Evolutionary conservation across 257 asterid species (phyloP).

Genomic region (Forsythia viridissima): DNA sequence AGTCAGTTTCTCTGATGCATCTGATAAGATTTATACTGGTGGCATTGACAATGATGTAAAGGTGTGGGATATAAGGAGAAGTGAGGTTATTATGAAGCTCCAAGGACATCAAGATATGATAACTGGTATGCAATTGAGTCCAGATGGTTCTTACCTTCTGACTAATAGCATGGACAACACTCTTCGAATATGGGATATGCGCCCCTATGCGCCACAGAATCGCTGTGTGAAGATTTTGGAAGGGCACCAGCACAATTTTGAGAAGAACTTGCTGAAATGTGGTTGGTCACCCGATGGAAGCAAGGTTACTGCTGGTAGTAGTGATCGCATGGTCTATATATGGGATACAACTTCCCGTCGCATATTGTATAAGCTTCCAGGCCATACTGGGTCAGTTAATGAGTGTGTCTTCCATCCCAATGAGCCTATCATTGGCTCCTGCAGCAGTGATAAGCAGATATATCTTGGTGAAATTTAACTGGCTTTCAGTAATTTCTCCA

Average conservation of each 20-base stretch:
- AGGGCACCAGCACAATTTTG: conserved; percentile 97
- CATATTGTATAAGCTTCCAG: conserved; percentile 89
- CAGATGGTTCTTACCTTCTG: conserved; percentile 95
- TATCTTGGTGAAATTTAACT: conserved; percentile 85
- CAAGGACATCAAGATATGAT: conserved; percentile 95
- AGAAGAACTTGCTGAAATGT: conserved; percentile 90
- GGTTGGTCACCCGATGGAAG: conserved; percentile 99
- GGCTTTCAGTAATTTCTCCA: not conserved
- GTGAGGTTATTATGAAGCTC: conserved; percentile 90
- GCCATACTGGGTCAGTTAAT: conserved; percentile 90
- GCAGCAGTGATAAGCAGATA: conserved; percentile 96
- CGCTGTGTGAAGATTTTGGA: conserved; percentile 94
- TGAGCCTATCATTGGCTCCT: conserved; percentile 85
- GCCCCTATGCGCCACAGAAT: conserved; percentile 96
- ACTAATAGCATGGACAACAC: conserved; percentile 93
- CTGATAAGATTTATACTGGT: conserved; percentile 88
- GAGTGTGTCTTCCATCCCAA: conserved; percentile 86
- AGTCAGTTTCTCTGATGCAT: conserved; percentile 94
- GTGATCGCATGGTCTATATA: conserved; percentile 88
- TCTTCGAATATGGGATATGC: conserved; percentile 97
- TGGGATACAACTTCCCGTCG: conserved; percentile 97
- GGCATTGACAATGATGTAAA: conserved; percentile 93
- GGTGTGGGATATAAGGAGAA: conserved; percentile 91
- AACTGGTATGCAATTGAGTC: conserved; percentile 94
- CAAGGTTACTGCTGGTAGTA: conserved; percentile 93